Evolutionary conservation across 2,329 filamentous ascomycete species (phyloP).

Genomic region (Chaetomium olivaceum): DNA sequence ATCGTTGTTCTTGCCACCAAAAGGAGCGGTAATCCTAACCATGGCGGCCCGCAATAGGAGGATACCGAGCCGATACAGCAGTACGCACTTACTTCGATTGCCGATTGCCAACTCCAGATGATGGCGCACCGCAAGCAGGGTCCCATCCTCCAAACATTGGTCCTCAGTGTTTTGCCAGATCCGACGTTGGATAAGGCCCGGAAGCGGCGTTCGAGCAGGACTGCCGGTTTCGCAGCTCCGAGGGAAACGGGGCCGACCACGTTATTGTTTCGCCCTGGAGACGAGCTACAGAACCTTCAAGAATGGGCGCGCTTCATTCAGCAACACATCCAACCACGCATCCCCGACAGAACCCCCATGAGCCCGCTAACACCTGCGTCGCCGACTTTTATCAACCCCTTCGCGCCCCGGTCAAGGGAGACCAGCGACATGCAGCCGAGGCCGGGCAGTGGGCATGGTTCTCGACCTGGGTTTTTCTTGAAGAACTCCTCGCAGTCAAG

Average conservation of each 20-base stretch:
- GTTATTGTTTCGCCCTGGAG: slow-evolving; percentile 59
- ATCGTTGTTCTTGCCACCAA: neutral
- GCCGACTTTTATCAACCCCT: slow-evolving; percentile 57
- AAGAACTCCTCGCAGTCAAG: slow-evolving; percentile 52
- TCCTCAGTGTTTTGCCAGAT: slow-evolving; percentile 56
- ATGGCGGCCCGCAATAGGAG: slow-evolving; percentile 41
- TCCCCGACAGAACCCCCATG: slow-evolving; percentile 46
- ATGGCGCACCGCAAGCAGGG: slow-evolving; percentile 63
- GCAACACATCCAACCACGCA: slow-evolving; percentile 42
- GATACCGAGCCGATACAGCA: slow-evolving; percentile 57
- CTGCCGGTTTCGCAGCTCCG: slow-evolving; percentile 55
- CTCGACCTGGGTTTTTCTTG: slow-evolving; percentile 45
- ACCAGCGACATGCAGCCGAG: slow-evolving; percentile 45
- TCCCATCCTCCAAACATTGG: slow-evolving; percentile 58
- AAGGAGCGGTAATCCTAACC: slow-evolving; percentile 14
- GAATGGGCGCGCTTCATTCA: slow-evolving; percentile 62
- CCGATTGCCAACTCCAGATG: slow-evolving; percentile 60
- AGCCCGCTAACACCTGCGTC: slow-evolving; percentile 56
- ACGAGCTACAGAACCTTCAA: slow-evolving; percentile 55
- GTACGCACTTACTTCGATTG: slow-evolving; percentile 53
- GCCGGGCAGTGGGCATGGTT: slow-evolving; percentile 47
- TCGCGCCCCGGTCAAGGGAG: slow-evolving; percentile 47
- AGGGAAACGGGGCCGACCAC: slow-evolving; percentile 53
- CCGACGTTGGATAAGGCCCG: slow-evolving; percentile 58
- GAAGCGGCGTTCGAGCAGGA: slow-evolving; percentile 65